phyloP scores from a whole-genome alignment of 2,329 filamentous ascomycete genomes.

The Fusarium napiforme region DNA sequence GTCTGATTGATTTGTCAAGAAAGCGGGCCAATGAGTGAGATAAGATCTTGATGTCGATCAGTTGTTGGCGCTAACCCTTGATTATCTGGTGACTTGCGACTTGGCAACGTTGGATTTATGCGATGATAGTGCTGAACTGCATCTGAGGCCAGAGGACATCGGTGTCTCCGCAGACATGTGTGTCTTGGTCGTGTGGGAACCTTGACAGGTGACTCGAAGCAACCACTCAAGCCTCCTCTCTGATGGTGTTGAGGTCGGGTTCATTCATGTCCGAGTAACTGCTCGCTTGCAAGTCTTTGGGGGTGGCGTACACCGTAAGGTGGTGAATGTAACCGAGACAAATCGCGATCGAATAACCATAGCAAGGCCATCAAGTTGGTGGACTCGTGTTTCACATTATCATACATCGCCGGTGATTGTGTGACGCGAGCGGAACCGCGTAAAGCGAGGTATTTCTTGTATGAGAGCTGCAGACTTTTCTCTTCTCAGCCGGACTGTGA shows the following conservation, averaged over 20 bases:
- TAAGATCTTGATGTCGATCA: slow-evolving; percentile 22
- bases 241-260: slow-evolving; percentile 5
- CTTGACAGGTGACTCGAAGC: slow-evolving; percentile 8
- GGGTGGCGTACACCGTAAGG: slow-evolving; percentile 16
- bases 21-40: slow-evolving; percentile 25
- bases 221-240: neutral
- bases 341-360: slow-evolving; percentile 13
- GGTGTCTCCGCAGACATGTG: slow-evolving; percentile 12
- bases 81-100: neutral
- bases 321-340: slow-evolving; percentile 16
- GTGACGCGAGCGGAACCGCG: neutral
- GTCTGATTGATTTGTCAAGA: slow-evolving; percentile 3
- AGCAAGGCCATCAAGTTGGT: slow-evolving; percentile 5
- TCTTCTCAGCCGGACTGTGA: neutral
- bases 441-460: neutral
- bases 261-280: neutral
- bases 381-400: neutral
- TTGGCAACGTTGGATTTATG: slow-evolving; percentile 12
- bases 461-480: neutral
- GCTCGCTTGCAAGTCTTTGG: neutral
- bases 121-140: neutral
- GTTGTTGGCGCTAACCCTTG: slow-evolving; percentile 36
- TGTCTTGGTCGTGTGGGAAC: slow-evolving; percentile 7
- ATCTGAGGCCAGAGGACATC: slow-evolving; percentile 29
- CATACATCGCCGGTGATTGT: neutral